Conservation (phyloP, 768 basidiomycete species). For the Russula dissimulans region DNA sequence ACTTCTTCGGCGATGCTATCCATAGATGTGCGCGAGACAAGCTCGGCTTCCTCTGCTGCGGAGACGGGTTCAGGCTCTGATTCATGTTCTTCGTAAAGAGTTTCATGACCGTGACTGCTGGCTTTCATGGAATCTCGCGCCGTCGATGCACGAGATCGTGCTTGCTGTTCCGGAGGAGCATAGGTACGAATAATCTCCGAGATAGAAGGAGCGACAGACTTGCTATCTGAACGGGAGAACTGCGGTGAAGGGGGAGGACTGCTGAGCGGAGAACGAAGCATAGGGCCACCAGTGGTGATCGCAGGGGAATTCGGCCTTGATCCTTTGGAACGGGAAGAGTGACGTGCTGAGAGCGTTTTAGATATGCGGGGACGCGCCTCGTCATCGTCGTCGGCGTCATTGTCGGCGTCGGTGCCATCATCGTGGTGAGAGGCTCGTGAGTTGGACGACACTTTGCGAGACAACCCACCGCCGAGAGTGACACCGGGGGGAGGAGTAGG, state of each 20-base stretch:
- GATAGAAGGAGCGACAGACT: constrained; percentile 65
- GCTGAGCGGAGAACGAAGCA: constrained; percentile 1
- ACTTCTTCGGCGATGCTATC: constrained; percentile 86
- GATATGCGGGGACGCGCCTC: not conserved
- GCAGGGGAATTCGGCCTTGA: constrained; percentile 5
- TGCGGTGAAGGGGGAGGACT: constrained; percentile 20
- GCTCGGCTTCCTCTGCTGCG: constrained; percentile 51
- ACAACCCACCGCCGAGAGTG: constrained; percentile 42
- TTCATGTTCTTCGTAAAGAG: constrained; percentile 40
- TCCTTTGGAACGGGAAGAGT: constrained; percentile 18
- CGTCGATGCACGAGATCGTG: constrained; percentile 39
- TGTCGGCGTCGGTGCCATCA: constrained; percentile 52
- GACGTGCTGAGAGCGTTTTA: constrained; percentile 21
- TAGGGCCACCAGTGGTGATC: not conserved
- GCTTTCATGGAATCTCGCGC: constrained; percentile 38
- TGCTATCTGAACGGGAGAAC: constrained; percentile 24
- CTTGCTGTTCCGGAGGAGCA: constrained; percentile 50
- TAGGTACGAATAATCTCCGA: constrained; percentile 81
- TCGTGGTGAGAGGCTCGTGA: constrained; percentile 27
- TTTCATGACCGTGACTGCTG: constrained; percentile 37
- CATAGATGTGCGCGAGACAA: constrained; percentile 73
- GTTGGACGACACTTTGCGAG: constrained; percentile 25
- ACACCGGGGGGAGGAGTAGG: constrained; percentile 78
- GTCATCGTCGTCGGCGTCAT: constrained; percentile 18
- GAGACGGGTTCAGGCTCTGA: constrained; percentile 39